A percentile compares a stretch with the other conserved stretches of the same genome.
These are phyloP conservation scores for Rubroboletus satanas DNA, from an alignment of 768 basidiomycete species.

Conservation along the genomic window DNA sequence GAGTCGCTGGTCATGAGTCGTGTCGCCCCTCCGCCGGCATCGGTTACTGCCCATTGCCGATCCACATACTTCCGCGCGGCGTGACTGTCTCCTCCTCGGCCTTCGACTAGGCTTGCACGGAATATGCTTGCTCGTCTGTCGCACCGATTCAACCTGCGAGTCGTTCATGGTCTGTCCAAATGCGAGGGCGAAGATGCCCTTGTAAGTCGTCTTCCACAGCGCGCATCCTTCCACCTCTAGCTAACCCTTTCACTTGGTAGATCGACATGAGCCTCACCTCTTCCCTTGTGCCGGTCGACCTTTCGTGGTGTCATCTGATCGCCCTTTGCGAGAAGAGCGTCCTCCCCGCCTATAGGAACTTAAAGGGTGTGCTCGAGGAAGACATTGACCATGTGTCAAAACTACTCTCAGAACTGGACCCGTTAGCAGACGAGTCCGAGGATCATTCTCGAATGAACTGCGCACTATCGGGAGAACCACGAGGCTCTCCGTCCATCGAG, in stretches of 20 bases:
- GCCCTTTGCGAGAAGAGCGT: slow-evolving; percentile 30
- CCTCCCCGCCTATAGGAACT: slow-evolving; percentile 32
- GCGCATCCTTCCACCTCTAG: neutral
- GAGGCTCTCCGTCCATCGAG: neutral
- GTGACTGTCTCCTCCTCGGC: too few relatives aligned
- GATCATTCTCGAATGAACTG: neutral
- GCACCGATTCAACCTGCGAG: slow-evolving; percentile 10
- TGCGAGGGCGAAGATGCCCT: slow-evolving; percentile 3
- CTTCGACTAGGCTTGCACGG: neutral
- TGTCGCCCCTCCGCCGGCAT: slow-evolving; percentile 7
- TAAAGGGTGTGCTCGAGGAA: slow-evolving; percentile 22
- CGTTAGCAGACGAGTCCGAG: slow-evolving; percentile 6
- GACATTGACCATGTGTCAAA: slow-evolving; percentile 43
- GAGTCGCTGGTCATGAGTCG: neutral
- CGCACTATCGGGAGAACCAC: neutral
- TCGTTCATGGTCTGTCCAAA: neutral
- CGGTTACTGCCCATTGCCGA: slow-evolving; percentile 3
- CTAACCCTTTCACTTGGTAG: neutral
- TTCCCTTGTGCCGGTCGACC: slow-evolving; percentile 7
- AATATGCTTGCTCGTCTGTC: slow-evolving; percentile 4
- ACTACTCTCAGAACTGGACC: slow-evolving; percentile 41
- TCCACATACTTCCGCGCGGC: too few relatives aligned
- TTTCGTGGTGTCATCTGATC: slow-evolving; percentile 29
- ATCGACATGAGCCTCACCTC: slow-evolving; percentile 10
- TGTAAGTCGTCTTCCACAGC: slow-evolving; percentile 5